A percentile compares a stretch with the other conserved stretches of the same genome.
Conservation (phyloP, 208 protist genomes). For the Blastocrithidia nonstop region DNA sequence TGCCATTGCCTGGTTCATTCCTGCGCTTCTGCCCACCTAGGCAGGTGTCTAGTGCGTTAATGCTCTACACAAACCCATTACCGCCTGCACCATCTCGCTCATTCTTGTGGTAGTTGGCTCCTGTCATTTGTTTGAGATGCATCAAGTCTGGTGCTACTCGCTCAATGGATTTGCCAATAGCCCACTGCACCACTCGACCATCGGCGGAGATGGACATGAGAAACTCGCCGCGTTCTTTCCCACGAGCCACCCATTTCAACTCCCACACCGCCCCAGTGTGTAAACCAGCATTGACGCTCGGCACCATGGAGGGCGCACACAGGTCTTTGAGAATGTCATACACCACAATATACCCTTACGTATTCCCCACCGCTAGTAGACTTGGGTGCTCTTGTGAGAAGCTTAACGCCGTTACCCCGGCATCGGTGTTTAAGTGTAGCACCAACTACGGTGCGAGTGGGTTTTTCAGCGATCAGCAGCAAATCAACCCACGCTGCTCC, state of each 20-base stretch:
- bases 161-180: conserved; percentile 89
- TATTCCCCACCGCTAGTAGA: conserved; percentile 88
- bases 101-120: too few relatives aligned
- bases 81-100: too few relatives aligned
- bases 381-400: conserved; percentile 86
- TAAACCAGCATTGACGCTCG: conserved; percentile 45
- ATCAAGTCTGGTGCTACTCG: conserved; percentile 82
- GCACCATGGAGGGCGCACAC: conserved; percentile 46
- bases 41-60: conserved; percentile 32
- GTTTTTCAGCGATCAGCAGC: conserved; percentile 96
- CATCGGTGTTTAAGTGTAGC: conserved; percentile 44
- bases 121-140: conserved; percentile 84
- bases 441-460: conserved; percentile 82
- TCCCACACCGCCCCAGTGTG: conserved; percentile 93
- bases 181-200: conserved; percentile 92
- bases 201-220: conserved; percentile 93
- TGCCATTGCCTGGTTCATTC: not conserved
- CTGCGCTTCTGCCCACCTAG: too few relatives aligned
- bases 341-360: conserved; percentile 84
- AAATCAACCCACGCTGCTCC: conserved; percentile 66
- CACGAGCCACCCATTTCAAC: conserved; percentile 82
- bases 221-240: conserved; percentile 81
- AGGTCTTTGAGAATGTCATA: conserved; percentile 86
- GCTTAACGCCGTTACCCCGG: conserved; percentile 82
- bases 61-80: conserved; percentile 59